phyloP scores from a whole-genome alignment of 495 filamentous ascomycete species.

The Talaromyces wortmannii region DNA sequence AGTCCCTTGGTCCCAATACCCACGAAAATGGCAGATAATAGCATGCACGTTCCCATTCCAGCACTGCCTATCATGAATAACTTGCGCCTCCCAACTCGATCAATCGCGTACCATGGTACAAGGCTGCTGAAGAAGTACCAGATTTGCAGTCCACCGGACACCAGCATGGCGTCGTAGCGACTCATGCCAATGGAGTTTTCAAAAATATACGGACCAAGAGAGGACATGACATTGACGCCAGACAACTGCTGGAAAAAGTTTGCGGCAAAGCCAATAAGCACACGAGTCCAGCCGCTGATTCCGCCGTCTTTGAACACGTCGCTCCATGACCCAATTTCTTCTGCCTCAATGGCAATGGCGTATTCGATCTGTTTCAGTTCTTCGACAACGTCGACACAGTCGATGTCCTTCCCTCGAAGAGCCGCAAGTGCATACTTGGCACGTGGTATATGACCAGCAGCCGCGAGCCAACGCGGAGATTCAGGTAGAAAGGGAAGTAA shows the following conservation, averaged over 20 bases:
- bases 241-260: constrained; percentile 15
- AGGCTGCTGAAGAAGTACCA: constrained; percentile 2
- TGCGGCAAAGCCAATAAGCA: constrained; percentile 10
- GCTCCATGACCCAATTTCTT: constrained; percentile 11
- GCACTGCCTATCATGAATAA: neutral
- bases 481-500: constrained; percentile 22
- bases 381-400: constrained; percentile 6
- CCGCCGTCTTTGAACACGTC: constrained; percentile 14
- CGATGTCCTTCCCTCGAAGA: constrained; percentile 6
- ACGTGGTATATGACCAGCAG: constrained; percentile 45
- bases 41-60: neutral
- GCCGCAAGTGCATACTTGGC: constrained; percentile 46
- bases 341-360: constrained; percentile 11
- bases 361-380: constrained; percentile 13
- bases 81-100: constrained; percentile 13
- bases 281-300: constrained; percentile 9
- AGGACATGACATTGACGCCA: constrained; percentile 12
- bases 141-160: constrained; percentile 1
- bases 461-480: constrained; percentile 26
- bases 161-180: neutral
- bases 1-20: constrained; percentile 1
- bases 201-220: constrained; percentile 11
- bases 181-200: constrained; percentile 2
- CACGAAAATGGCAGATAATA: constrained; percentile 1
- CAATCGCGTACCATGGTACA: constrained; percentile 12